A percentile compares a stretch with the other conserved stretches of the same genome.
phyloP scores from a whole-genome alignment of 192 early-diverging fungal genomes.

The Geosiphon pyriformis region DNA sequence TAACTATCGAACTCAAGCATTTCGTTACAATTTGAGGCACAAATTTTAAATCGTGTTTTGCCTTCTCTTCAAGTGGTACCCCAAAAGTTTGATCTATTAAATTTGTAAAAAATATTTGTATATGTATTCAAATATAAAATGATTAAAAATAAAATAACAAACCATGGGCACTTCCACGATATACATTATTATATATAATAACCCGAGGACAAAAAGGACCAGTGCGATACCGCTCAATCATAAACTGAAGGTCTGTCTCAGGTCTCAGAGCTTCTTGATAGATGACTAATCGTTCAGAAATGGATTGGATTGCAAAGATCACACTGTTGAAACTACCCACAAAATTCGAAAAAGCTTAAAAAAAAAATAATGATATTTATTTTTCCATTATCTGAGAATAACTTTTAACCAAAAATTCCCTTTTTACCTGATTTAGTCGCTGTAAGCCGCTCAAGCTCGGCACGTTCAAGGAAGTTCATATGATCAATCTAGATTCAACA shows the following conservation, averaged over 20 bases:
- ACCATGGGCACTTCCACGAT: conserved; percentile 60
- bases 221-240: conserved; percentile 68
- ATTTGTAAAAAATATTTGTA: background rate
- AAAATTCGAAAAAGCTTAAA: conserved; percentile 44
- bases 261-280: conserved; percentile 70
- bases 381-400: no score
- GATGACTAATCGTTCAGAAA: conserved; percentile 51
- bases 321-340: conserved; percentile 43
- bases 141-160: conserved; percentile 8
- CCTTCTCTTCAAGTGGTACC: conserved; percentile 64
- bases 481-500: conserved; percentile 42
- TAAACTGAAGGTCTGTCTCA: conserved; percentile 70
- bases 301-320: conserved; percentile 46
- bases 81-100: conserved; percentile 69
- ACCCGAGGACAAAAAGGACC: conserved; percentile 65
- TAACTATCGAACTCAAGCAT: conserved; percentile 53
- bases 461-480: conserved; percentile 45
- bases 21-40: conserved; percentile 59
- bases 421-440: conserved; percentile 43
- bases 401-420: no score
- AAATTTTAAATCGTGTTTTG: conserved; percentile 49
- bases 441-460: conserved; percentile 44
- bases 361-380: no score
- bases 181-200: conserved; percentile 64
- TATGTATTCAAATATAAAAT: background rate